Conservation (phyloP, 495 filamentous ascomycete species). For the Aspergillus homomorphus region DNA sequence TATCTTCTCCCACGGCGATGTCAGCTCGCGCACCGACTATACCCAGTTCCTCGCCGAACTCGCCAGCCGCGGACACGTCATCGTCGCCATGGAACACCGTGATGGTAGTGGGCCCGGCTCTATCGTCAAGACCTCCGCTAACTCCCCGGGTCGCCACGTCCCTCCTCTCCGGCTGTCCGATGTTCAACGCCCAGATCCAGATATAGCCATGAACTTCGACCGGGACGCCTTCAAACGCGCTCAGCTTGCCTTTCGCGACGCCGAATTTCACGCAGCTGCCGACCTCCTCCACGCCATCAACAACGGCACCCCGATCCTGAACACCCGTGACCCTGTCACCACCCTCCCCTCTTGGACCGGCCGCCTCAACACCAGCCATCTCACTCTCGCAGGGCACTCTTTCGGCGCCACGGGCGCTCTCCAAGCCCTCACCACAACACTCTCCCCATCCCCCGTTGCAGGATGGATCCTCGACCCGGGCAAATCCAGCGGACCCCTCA, state of each 20-base stretch:
- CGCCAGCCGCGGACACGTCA: conserved; percentile 5
- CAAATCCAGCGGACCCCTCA: conserved; percentile 10
- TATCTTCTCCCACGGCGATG: conserved; percentile 9
- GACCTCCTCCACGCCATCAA: conserved; percentile 4
- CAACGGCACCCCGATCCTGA: not conserved
- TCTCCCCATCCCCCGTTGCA: not conserved
- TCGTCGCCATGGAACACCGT: conserved; percentile 7
- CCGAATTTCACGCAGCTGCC: conserved; percentile 4
- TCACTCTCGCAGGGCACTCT: conserved; percentile 6
- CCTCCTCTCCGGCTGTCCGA: conserved; percentile 5
- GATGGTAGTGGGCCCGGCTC: conserved; percentile 6
- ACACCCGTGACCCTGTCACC: conserved; percentile 5
- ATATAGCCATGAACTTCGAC: not conserved
- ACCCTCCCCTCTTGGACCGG: conserved; percentile 6
- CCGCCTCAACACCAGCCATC: conserved; percentile 2
- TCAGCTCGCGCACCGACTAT: conserved; percentile 7
- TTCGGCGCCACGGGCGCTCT: conserved; percentile 7
- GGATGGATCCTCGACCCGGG: conserved; percentile 6
- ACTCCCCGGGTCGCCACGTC: not conserved
- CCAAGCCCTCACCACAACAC: conserved; percentile 4
- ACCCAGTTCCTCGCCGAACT: conserved; percentile 8
- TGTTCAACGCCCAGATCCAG: not conserved
- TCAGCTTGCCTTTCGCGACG: conserved; percentile 8
- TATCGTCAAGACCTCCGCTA: conserved; percentile 6
- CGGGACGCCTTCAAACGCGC: conserved; percentile 3